Evolutionary conservation across 2,329 filamentous ascomycete species (phyloP).

Genomic region (Diaporthe caulivora): DNA sequence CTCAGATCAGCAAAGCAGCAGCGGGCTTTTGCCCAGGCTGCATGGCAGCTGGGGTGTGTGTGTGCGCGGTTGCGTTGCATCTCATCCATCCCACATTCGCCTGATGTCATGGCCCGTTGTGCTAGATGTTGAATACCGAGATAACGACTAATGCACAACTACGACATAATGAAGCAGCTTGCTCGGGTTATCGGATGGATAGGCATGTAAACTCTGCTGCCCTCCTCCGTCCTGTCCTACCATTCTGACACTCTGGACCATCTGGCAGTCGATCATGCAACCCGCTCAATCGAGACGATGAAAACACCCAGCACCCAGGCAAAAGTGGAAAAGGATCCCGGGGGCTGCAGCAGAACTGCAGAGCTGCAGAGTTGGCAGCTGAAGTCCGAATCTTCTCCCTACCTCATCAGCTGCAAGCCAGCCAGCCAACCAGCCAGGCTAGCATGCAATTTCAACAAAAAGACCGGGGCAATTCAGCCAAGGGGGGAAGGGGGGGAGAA

Average conservation of each 20-base stretch:
- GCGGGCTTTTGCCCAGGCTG: not conserved
- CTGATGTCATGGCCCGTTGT: slow-evolving; percentile 28
- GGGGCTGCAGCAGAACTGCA: not conserved
- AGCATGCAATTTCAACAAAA: not conserved
- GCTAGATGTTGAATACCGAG: too few species aligned
- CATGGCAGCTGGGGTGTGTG: not conserved
- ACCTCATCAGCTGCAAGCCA: not conserved
- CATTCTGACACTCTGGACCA: not conserved
- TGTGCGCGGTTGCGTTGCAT: not conserved
- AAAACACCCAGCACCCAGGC: not conserved
- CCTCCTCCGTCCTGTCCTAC: not conserved
- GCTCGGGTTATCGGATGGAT: too few species aligned
- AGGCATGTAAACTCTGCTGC: not conserved
- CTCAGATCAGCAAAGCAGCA: not conserved
- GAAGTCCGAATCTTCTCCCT: not conserved
- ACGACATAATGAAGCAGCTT: too few species aligned
- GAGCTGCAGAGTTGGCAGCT: slow-evolving; percentile 18
- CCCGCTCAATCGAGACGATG: slow-evolving; percentile 4
- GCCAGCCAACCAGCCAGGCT: too few species aligned
- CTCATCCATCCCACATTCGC: slow-evolving; percentile 18
- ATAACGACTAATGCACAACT: too few species aligned
- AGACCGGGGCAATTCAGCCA: not conserved
- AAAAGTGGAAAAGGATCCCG: not conserved
- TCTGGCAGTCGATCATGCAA: not conserved
- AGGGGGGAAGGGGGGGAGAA: too few species aligned